Conservation (phyloP, 2,329 filamentous ascomycete genomes). For the Neoascochyta sp. region DNA sequence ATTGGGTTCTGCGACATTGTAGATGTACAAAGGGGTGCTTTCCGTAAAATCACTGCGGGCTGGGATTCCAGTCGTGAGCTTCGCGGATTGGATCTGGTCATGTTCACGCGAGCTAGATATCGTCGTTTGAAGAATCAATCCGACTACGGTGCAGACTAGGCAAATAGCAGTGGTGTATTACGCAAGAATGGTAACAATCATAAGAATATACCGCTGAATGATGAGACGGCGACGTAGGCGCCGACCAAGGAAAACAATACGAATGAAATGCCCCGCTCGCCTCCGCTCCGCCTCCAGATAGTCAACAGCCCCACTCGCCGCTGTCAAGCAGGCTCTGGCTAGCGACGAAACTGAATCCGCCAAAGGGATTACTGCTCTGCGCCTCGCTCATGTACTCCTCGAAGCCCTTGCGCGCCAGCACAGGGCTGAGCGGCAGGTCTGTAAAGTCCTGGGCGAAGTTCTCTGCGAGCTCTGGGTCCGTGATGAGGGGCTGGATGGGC, state of each 20-base stretch:
- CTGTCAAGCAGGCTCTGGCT: constrained; percentile 49
- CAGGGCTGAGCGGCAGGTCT: constrained; percentile 73
- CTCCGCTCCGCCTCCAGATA: too few species aligned
- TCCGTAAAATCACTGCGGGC: too few species aligned
- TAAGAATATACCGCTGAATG: neutral
- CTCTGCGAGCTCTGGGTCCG: constrained; percentile 91
- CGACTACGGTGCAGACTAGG: too few species aligned
- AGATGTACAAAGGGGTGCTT: too few species aligned
- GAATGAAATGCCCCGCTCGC: too few species aligned
- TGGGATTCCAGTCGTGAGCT: too few species aligned
- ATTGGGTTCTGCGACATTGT: too few species aligned
- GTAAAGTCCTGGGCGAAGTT: constrained; percentile 97
- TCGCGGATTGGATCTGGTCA: too few species aligned
- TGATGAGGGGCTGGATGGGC: constrained; percentile 89
- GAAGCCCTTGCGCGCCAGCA: constrained; percentile 38
- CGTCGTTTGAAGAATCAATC: too few species aligned
- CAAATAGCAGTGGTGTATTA: neutral
- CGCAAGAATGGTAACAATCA: neutral
- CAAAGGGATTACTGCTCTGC: constrained; percentile 49
- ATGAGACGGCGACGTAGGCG: too few species aligned
- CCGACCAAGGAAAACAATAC: neutral
- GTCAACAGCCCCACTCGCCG: constrained; percentile 33
- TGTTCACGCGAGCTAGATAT: too few species aligned
- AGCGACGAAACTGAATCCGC: constrained; percentile 54
- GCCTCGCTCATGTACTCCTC: constrained; percentile 24